Evolutionary conservation across 192 early-diverging fungal genomes (phyloP).

Genomic region (Coemansia sp.): DNA sequence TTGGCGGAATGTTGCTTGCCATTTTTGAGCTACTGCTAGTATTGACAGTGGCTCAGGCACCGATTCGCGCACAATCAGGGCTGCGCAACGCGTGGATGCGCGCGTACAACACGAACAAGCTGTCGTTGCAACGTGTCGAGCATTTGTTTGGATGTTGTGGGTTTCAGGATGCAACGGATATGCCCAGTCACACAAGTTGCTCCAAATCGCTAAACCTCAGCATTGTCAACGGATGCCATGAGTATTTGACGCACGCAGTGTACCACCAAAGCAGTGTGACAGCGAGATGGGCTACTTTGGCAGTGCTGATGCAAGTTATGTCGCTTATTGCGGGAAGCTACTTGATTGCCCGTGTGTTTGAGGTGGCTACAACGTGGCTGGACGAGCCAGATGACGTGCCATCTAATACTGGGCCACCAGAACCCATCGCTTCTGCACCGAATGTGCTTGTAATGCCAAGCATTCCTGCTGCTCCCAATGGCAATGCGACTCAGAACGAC

Average conservation of each 20-base stretch:
- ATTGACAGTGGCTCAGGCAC: slow-evolving; percentile 17
- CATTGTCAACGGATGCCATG: slow-evolving; percentile 15
- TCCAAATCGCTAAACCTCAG: neutral
- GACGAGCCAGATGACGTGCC: neutral
- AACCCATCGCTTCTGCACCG: neutral
- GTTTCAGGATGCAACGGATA: slow-evolving; percentile 30
- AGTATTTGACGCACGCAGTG: slow-evolving; percentile 10
- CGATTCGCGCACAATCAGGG: slow-evolving; percentile 9
- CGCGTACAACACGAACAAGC: slow-evolving; percentile 38
- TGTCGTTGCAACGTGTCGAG: slow-evolving; percentile 48
- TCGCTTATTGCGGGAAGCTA: slow-evolving; percentile 12
- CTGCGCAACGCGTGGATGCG: slow-evolving; percentile 51
- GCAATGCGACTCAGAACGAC: neutral
- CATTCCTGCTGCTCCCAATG: neutral
- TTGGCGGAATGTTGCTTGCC: neutral
- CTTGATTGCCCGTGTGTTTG: slow-evolving; percentile 9
- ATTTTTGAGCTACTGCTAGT: slow-evolving; percentile 28
- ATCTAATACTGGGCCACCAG: neutral
- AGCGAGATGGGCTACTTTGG: slow-evolving; percentile 12
- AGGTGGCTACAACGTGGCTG: neutral
- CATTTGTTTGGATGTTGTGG: slow-evolving; percentile 55
- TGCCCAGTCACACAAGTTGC: slow-evolving; percentile 37
- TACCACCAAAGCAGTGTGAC: slow-evolving; percentile 4
- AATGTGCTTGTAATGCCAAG: neutral
- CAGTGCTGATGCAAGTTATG: slow-evolving; percentile 18